These are phyloP conservation scores for Cubamyces sp. DNA, from an alignment of 768 basidiomycete species.

Conservation along the genomic window DNA sequence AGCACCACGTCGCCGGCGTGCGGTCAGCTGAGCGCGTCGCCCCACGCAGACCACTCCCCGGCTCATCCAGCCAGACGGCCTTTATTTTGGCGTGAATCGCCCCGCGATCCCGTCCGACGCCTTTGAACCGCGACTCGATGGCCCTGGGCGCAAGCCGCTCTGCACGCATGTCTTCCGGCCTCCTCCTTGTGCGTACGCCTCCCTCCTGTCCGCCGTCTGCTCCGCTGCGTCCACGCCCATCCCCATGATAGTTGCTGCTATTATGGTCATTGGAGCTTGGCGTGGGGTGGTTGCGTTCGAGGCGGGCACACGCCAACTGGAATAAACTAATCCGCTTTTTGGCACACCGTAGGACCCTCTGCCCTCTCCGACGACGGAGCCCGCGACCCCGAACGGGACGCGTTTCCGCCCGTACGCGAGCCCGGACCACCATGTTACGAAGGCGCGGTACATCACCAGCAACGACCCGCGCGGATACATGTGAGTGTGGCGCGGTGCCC, in stretches of 20 bases:
- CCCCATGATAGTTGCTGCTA: too few relatives aligned
- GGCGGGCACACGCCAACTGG: not conserved
- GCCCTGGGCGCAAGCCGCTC: constrained; percentile 32
- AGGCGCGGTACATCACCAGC: constrained; percentile 87
- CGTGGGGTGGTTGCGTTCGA: too few relatives aligned
- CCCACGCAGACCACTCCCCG: constrained; percentile 9
- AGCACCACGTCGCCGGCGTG: not conserved
- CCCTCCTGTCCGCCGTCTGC: not conserved
- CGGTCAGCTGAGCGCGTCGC: constrained; percentile 18
- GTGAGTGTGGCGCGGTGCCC: constrained; percentile 45
- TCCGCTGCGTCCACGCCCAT: not conserved
- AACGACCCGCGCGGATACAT: constrained; percentile 90
- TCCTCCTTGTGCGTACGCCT: constrained; percentile 34
- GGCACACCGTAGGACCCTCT: constrained; percentile 36
- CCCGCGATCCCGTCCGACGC: not conserved
- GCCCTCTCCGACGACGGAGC: constrained; percentile 35
- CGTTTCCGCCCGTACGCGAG: constrained; percentile 73
- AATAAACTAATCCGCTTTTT: not conserved
- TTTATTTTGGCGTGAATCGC: not conserved
- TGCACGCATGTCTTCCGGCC: constrained; percentile 38
- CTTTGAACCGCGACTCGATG: constrained; percentile 15
- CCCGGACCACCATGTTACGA: constrained; percentile 78
- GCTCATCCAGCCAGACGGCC: not conserved
- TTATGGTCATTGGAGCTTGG: too few relatives aligned
- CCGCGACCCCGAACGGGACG: constrained; percentile 27